These are phyloP conservation scores for Salix purpurea DNA, from an alignment of 345 rosid genomes.

Conservation along the genomic window DNA sequence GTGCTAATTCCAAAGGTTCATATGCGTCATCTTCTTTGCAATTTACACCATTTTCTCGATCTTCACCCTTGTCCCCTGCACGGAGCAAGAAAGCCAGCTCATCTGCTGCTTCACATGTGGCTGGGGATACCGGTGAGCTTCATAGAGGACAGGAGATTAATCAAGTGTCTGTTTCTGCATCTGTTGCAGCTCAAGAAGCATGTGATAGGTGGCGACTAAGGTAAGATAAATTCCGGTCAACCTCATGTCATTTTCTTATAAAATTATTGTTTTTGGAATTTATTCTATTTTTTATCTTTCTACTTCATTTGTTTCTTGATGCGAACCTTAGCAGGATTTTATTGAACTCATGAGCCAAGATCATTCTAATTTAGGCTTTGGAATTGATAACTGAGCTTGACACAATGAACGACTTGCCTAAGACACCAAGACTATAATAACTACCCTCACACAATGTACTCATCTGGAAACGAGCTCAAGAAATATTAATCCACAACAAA, in stretches of 20 bases:
- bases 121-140: slow-evolving; percentile 30
- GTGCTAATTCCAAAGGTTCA: slow-evolving; percentile 34
- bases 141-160: slow-evolving; percentile 39
- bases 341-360: too few species aligned
- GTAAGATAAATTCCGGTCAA: slow-evolving; percentile 26
- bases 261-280: background rate
- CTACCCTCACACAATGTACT: too few species aligned
- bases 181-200: slow-evolving; percentile 66
- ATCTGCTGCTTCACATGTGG: slow-evolving; percentile 31
- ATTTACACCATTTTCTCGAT: slow-evolving; percentile 43
- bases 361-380: too few species aligned
- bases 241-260: background rate
- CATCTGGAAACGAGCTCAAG: too few species aligned
- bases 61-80: slow-evolving; percentile 35
- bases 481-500: too few species aligned
- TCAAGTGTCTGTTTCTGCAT: slow-evolving; percentile 38
- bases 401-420: too few species aligned
- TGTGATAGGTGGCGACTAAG: slow-evolving; percentile 98
- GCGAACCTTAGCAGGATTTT: too few species aligned
- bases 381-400: too few species aligned
- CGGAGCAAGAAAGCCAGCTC: slow-evolving; percentile 36
- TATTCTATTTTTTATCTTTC: background rate
- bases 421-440: too few species aligned
- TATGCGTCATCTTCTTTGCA: slow-evolving; percentile 41
- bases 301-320: background rate